A percentile compares a stretch with the other conserved stretches of the same genome.
Conservation (phyloP, 208 protist genomes). For the Leishmania turanica region DNA sequence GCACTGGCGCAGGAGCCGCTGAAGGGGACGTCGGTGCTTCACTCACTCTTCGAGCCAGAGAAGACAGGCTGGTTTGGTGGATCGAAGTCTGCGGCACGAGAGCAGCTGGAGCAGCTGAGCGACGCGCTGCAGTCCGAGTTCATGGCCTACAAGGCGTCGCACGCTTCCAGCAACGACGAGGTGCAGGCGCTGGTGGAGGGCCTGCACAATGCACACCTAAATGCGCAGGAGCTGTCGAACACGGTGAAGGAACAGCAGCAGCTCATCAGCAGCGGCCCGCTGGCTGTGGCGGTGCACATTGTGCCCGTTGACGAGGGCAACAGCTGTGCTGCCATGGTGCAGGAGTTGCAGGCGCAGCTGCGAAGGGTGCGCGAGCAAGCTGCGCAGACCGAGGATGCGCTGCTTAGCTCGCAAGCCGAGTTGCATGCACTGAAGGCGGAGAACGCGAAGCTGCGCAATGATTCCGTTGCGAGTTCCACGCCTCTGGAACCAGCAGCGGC, state of each 20-base stretch:
- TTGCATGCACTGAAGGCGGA: slow-evolving; percentile 22
- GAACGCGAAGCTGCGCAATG: slow-evolving; percentile 26
- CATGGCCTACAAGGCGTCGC: slow-evolving; percentile 67
- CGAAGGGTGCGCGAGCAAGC: slow-evolving; percentile 32
- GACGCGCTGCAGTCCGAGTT: slow-evolving; percentile 78
- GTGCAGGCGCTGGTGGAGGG: slow-evolving; percentile 69
- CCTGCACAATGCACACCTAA: slow-evolving; percentile 62
- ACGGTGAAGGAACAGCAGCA: slow-evolving; percentile 72
- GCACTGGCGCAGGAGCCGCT: slow-evolving; percentile 43
- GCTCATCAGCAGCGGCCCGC: slow-evolving; percentile 47
- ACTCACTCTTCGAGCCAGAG: slow-evolving; percentile 77
- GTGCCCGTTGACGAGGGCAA: slow-evolving; percentile 34
- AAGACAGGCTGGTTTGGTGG: slow-evolving; percentile 84
- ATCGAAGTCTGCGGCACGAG: slow-evolving; percentile 61
- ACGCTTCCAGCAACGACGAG: slow-evolving; percentile 84
- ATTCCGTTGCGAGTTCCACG: slow-evolving; percentile 1
- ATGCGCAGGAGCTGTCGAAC: slow-evolving; percentile 56
- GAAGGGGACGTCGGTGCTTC: slow-evolving; percentile 53
- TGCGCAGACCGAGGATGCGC: slow-evolving; percentile 15
- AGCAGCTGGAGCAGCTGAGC: slow-evolving; percentile 64
- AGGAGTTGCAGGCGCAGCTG: slow-evolving; percentile 54
- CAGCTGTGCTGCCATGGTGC: slow-evolving; percentile 21
- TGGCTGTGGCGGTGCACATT: slow-evolving; percentile 46
- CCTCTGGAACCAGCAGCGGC: neutral
- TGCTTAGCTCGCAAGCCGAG: slow-evolving; percentile 22